A percentile compares a stretch with the other conserved stretches of the same genome.
Evolutionary conservation across 2,329 filamentous ascomycete genomes (phyloP).

Genomic region (Fonsecaea monophora): DNA sequence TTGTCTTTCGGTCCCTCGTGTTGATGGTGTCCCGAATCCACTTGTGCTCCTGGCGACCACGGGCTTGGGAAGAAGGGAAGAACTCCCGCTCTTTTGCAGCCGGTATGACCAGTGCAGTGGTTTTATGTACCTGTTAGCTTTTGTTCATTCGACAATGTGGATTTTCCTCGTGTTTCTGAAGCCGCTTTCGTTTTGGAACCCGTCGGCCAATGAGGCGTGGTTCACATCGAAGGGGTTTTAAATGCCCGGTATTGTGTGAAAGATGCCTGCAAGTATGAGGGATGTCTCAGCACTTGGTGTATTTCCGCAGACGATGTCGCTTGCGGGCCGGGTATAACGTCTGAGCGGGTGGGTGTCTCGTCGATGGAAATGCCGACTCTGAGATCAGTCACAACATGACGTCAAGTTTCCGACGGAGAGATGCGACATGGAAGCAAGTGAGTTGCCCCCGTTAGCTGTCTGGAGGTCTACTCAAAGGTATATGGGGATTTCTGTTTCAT

Average conservation of each 20-base stretch:
- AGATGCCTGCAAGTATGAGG: neutral
- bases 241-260: neutral
- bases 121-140: neutral
- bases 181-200: neutral
- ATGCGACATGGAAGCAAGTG: neutral
- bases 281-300: neutral
- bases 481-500: neutral
- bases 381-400: neutral
- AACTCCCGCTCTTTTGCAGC: neutral
- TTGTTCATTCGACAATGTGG: neutral
- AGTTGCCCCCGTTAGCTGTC: neutral
- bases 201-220: neutral
- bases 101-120: neutral
- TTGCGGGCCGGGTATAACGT: neutral
- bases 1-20: conserved; percentile 13
- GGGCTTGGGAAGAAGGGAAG: neutral
- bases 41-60: neutral
- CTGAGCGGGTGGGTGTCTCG: neutral
- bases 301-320: neutral
- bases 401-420: neutral
- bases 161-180: neutral
- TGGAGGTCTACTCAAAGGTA: neutral
- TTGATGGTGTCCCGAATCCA: conserved; percentile 20
- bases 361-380: neutral
- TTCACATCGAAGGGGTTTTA: neutral